These are phyloP conservation scores for Mycena vulgaris DNA, from an alignment of 768 basidiomycete genomes.

Conservation along the genomic window DNA sequence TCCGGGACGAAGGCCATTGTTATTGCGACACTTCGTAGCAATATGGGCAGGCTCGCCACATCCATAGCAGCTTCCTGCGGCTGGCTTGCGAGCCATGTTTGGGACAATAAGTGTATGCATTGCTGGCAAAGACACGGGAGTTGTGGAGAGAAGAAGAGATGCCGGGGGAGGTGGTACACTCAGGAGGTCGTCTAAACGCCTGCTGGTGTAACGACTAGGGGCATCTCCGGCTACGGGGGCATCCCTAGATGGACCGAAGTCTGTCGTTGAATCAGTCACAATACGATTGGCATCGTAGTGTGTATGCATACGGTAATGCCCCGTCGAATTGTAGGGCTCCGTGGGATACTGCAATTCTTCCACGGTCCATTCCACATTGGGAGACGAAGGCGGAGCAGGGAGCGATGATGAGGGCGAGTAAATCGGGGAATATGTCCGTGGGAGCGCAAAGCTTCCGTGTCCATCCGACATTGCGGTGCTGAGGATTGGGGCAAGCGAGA, in stretches of 20 bases:
- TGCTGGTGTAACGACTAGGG: too few relatives aligned
- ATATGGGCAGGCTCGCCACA: background rate
- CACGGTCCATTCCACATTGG: background rate
- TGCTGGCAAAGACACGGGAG: too few relatives aligned
- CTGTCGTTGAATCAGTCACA: too few relatives aligned
- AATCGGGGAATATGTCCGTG: background rate
- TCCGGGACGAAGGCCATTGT: background rate
- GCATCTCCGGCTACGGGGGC: too few relatives aligned
- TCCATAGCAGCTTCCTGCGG: background rate
- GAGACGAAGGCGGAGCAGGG: background rate
- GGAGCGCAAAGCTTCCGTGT: background rate
- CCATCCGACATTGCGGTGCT: slow-evolving; percentile 2
- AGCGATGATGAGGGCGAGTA: background rate
- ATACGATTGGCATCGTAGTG: too few relatives aligned
- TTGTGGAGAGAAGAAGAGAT: too few relatives aligned
- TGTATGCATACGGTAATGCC: background rate
- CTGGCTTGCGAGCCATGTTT: background rate
- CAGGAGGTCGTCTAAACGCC: too few relatives aligned
- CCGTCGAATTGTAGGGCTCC: background rate
- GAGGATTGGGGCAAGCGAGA: background rate
- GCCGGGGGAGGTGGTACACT: too few relatives aligned
- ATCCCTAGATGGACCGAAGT: too few relatives aligned
- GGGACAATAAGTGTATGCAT: too few relatives aligned
- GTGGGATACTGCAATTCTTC: background rate
- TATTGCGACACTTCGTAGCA: background rate